Conservation (phyloP, 331 rosid species). For the Prunus yedoensis region DNA sequence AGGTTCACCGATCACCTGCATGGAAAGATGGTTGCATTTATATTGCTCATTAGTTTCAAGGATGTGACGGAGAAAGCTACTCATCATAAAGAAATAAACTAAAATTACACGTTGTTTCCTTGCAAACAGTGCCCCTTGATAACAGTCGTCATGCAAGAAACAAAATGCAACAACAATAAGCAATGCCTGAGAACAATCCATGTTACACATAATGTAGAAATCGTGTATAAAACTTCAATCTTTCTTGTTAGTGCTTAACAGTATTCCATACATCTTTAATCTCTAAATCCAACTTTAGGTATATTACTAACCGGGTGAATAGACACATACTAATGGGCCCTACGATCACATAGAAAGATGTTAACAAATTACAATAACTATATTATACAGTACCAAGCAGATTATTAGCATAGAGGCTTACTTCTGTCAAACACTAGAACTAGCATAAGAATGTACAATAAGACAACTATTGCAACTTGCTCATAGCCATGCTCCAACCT, state of each 20-base stretch:
- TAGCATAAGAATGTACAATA: neutral
- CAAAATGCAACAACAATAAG: neutral
- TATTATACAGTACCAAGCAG: no score
- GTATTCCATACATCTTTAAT: neutral
- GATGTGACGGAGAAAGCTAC: neutral
- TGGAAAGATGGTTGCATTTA: constrained; percentile 3
- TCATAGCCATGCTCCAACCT: no score
- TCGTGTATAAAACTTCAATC: neutral
- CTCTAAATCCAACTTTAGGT: neutral
- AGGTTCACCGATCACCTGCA: constrained; percentile 89
- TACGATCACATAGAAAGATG: no score
- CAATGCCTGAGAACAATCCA: no score
- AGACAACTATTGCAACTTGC: neutral
- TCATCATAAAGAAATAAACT: neutral
- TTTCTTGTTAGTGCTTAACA: neutral
- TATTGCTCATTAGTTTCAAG: neutral
- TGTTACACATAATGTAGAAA: no score
- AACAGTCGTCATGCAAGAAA: neutral
- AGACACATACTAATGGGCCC: neutral
- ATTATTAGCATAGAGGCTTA: neutral
- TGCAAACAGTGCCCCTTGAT: neutral
- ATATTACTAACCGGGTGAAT: neutral
- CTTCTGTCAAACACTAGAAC: neutral
- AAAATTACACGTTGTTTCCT: neutral
- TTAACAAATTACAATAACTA: neutral